phyloP scores from a whole-genome alignment of 2,329 filamentous ascomycete genomes.

The Madurella mycetomatis region DNA sequence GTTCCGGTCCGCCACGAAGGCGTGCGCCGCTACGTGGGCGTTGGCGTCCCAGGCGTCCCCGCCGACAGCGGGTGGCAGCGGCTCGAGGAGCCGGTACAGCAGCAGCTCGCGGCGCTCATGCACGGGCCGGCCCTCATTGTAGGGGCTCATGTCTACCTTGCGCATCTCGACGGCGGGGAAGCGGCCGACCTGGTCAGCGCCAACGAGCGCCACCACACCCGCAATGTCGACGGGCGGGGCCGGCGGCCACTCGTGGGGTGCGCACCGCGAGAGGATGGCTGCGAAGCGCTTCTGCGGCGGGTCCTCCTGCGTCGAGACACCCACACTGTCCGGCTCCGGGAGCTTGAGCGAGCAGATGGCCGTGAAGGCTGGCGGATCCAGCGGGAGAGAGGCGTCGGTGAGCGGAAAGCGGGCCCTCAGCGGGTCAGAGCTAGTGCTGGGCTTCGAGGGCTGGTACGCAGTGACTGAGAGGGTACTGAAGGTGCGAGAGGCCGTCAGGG shows the following conservation, averaged over 20 bases:
- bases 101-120: constrained; percentile 46
- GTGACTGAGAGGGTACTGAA: constrained; percentile 49
- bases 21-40: constrained; percentile 45
- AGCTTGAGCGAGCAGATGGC: constrained; percentile 51
- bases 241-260: constrained; percentile 41
- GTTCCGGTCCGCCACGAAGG: constrained; percentile 51
- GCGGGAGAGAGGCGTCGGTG: constrained; percentile 36
- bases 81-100: constrained; percentile 45
- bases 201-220: constrained; percentile 33
- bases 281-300: constrained; percentile 42
- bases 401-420: constrained; percentile 36
- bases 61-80: constrained; percentile 31
- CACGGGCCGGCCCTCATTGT: constrained; percentile 40
- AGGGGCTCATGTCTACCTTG: constrained; percentile 49
- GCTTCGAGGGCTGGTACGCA: constrained; percentile 41
- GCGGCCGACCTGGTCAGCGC: constrained; percentile 35
- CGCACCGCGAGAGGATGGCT: constrained; percentile 35
- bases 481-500: constrained; percentile 41
- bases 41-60: constrained; percentile 33
- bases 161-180: constrained; percentile 51
- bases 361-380: constrained; percentile 45
- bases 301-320: constrained; percentile 37
- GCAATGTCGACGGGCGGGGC: constrained; percentile 46
- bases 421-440: constrained; percentile 32
- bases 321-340: constrained; percentile 32